Base-by-base conservation (phyloP, 202 grass and related monocot species). In the Tripidium arundinaceum region DNA sequence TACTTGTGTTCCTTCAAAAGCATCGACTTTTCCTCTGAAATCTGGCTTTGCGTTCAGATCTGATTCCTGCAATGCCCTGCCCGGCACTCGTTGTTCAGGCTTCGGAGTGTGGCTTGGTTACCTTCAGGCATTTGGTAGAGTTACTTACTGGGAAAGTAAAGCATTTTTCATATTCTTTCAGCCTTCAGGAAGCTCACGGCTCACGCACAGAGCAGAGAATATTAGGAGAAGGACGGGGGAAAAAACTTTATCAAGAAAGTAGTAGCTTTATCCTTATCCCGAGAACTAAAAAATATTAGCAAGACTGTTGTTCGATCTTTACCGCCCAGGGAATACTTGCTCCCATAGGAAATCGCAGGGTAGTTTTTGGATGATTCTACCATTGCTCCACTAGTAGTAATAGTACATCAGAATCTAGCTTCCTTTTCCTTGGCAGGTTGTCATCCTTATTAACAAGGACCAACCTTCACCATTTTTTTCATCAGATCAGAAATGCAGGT, bases 1-100 rank as follows among this genome's bases (percentile, higher is more conserved):
- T 74, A 79, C 73, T 45, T 37, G 42, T 75, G 68, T 86, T 78
- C 60, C 68, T 79, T 60, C 52, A 45, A 70, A 86, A 63, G 62
- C 71, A 31, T 1, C 7, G 19, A 3, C 67, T 78, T 82, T 78
- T 59, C 72, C 72, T 68, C 66, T 67, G 28, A 85, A 81, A 85
- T 60, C 78, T 80, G 33, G 46, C 49, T 61, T 52, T 54, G 73
- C 45, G 29, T 78, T 68, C 49, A 37, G 49, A 89, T 85, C 87
- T 62, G 78, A 74, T 82, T 77, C 82, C 78, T 27, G 2, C 45
- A 54, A 22, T 57, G 11, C 64, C 58, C 72, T 57, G 8, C 64
- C 58, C 66, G 57, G 49, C 77, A 82, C 67, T 78, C 43, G 39
- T 73, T 61, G 2, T 61, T 46, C 25, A 27, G 11, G 8, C 31